These are phyloP conservation scores for Papiliotrema laurentii DNA, from an alignment of 1,284 basidiomycete species.

Conservation along the genomic window DNA sequence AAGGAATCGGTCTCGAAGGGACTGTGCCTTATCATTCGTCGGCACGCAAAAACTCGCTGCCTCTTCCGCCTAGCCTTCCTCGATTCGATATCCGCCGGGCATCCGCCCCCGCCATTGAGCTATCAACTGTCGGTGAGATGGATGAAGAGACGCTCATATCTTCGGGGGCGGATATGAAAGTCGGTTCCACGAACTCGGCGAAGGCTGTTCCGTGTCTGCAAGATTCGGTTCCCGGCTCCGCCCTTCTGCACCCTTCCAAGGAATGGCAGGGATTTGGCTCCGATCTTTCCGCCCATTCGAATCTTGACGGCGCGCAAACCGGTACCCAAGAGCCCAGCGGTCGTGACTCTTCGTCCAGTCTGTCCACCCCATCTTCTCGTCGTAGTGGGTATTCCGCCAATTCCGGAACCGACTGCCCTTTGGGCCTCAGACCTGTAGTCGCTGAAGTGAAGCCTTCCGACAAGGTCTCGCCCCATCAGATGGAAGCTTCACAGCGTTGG, in stretches of 20 bases:
- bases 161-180: background rate
- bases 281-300: too few species aligned
- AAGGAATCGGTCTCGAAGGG: background rate
- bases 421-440: too few species aligned
- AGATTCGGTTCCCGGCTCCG: too few species aligned
- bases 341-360: background rate
- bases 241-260: too few species aligned
- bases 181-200: conserved; percentile 11
- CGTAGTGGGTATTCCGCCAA: background rate
- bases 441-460: too few species aligned
- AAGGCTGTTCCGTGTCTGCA: too few species aligned
- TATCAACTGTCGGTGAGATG: conserved; percentile 5
- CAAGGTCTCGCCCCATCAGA: too few species aligned
- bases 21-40: background rate
- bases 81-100: conserved; percentile 5
- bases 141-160: conserved; percentile 1
- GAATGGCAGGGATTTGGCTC: too few species aligned
- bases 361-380: background rate
- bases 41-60: background rate
- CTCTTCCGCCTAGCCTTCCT: background rate
- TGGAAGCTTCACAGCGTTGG: too few species aligned
- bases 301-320: background rate
- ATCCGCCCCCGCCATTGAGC: conserved; percentile 6
- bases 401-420: too few species aligned
- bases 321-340: background rate